Evolutionary conservation across 1,139 yeast genomes (phyloP).

Genomic region (Blastobotrys capitulatus): DNA sequence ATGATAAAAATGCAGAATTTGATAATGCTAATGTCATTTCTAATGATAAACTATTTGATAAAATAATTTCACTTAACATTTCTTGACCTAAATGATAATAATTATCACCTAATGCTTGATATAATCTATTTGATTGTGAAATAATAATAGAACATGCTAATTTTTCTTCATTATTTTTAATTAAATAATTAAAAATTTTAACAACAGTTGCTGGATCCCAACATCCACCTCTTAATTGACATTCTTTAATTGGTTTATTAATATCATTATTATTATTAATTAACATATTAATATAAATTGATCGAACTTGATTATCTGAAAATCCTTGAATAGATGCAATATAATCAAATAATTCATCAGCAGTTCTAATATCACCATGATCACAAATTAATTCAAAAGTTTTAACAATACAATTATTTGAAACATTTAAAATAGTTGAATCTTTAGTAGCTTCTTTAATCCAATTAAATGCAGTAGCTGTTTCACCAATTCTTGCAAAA

Average conservation of each 20-base stretch:
- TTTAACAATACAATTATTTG: slow-evolving; percentile 17
- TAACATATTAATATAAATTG: slow-evolving; percentile 22
- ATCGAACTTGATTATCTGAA: slow-evolving; percentile 19
- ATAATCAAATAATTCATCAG: slow-evolving; percentile 26
- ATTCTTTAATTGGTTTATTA: slow-evolving; percentile 30
- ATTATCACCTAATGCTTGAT: not conserved
- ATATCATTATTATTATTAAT: slow-evolving; percentile 20
- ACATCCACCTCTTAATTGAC: slow-evolving; percentile 27
- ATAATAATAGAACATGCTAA: slow-evolving; percentile 23
- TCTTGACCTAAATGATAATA: slow-evolving; percentile 8
- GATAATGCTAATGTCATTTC: slow-evolving; percentile 18
- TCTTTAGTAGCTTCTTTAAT: slow-evolving; percentile 25
- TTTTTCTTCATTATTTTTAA: slow-evolving; percentile 18
- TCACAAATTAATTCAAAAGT: slow-evolving; percentile 22
- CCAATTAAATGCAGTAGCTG: slow-evolving; percentile 34
- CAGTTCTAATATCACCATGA: slow-evolving; percentile 19
- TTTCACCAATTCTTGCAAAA: slow-evolving; percentile 27
- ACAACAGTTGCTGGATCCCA: slow-evolving; percentile 33
- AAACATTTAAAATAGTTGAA: slow-evolving; percentile 18
- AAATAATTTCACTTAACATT: not conserved
- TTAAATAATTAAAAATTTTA: slow-evolving; percentile 21
- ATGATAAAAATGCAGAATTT: slow-evolving; percentile 20
- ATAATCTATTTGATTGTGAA: slow-evolving; percentile 20
- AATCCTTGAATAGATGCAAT: slow-evolving; percentile 22
- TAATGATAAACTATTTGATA: not conserved